Base-by-base conservation (phyloP, 352 stramenopile species). In the Globisporangium echinulatum region DNA sequence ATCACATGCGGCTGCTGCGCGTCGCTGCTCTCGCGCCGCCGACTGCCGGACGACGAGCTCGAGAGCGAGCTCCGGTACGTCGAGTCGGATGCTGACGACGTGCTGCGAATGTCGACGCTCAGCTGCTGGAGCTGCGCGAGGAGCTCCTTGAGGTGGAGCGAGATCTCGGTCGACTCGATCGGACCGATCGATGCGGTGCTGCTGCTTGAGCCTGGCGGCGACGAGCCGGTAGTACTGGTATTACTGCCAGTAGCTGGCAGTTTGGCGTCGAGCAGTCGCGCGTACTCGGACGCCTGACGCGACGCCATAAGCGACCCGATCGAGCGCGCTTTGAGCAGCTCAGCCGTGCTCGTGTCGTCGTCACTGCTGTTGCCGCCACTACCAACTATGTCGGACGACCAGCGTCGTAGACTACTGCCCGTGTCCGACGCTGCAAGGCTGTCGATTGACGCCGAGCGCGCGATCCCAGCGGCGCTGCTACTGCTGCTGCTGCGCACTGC, bases 1-100 rank as follows among this genome's bases (percentile, higher is more conserved):
- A 48, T 44, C 11, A 13, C 40, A 44, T 13, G 40, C 11, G 54
- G 67, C 9, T 62, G 42, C 14, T 68, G 66, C 37, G 5, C 56
- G 19, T 68, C 56, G 40, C 44, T 37, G 49, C 53, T 61, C 17
- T 59, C 57, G 49, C 59, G 58, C 9, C 59, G 56, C 17, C 25
- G 25, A 25, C 59, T 67, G 25, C 63, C 64, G 4, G 80, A 88
- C 44, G 77, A 84, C 11, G 71, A 68, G 51, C 74, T 87, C 4
- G 82, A 91, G 57, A 89, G 82, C n/a, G 79, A 91, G 61, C 79
- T 89, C 58, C 79, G 70, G 60, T 85, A 88, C 38, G 79, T 91
- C 59, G 73, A 87, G 3, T 64, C 75, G 8, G 74, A 83, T n/a
- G 63, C 62, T 51, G 70, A 75, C 52, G 62, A 73, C 57, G 60